Base-by-base conservation (phyloP, 2,329 filamentous ascomycete species). In the Aaosphaeria pasadenensis region DNA sequence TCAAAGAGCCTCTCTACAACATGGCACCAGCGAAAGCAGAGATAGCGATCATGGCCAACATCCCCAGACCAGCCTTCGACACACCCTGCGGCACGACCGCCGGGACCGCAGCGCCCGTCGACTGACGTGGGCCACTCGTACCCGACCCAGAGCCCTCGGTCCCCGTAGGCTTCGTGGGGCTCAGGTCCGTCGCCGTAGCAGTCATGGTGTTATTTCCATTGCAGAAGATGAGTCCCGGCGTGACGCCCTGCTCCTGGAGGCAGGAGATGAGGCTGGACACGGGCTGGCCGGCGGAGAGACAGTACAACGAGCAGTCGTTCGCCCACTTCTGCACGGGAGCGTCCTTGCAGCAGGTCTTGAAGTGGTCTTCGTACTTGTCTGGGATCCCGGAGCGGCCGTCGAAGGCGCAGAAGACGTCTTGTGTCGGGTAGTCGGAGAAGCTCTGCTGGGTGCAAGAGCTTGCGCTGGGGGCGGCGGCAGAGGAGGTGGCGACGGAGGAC, bases 301-400 rank as follows among this genome's bases (percentile, higher is more conserved):
- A 69, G 49, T 62, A 67, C 44, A 57, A 54, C 11, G 60, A 63
- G 51, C 65, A 69, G 30, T 56, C 50, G 46, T 55, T 56, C 36
- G 60, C 64, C 48, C 52, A 67, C 2, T 50, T 47, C 43, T 66
- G 57, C 41, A 67, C 64, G 5, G 63, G 58, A 6, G 62, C 63
- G 32, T 51, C 49, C 38, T 66, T 66, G 61, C 65, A 69, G 60
- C 65, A 69, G 39, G 50, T 46, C 7, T 56, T 51, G 38, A 67
- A 55, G 17, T 56, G 53, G 29, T 55, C 48, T 36, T 52, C 49
- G 17, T 62, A 62, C 51, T 62, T 66, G 44, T 49, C 50, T 6
- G 62, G 57, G 7, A 67, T 42, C 33, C 59, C 54, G 1, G 40
- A 40, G 35, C 35, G 9, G 41, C 24, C 13, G 30, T 41, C 61